Evolutionary conservation across 495 filamentous ascomycete species (phyloP).

Genomic region (Tricharina praecox): DNA sequence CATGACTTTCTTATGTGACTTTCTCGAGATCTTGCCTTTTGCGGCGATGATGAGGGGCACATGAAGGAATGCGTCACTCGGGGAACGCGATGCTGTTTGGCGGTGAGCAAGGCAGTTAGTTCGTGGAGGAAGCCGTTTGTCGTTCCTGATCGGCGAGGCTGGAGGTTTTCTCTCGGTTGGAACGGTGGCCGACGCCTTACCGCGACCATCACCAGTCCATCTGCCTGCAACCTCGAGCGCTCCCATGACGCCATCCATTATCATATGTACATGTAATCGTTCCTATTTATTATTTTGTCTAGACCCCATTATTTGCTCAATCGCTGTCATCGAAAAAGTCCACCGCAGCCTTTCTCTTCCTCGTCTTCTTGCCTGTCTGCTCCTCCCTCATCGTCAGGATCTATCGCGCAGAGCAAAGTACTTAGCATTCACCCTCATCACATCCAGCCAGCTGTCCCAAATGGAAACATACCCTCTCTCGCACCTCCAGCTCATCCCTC

Average conservation of each 20-base stretch:
- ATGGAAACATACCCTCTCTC: conserved; percentile 1
- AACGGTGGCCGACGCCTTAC: not conserved
- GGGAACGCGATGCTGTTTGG: no score
- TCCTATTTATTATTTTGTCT: no score
- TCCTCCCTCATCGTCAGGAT: conserved; percentile 3
- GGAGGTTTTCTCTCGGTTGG: no score
- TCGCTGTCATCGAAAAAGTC: conserved; percentile 4
- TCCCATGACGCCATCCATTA: not conserved
- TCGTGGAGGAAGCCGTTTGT: no score
- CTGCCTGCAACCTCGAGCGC: not conserved
- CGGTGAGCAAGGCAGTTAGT: no score
- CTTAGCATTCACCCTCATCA: no score
- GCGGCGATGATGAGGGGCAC: no score
- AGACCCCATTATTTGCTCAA: not conserved
- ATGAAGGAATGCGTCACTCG: no score
- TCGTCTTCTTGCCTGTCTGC: conserved; percentile 1
- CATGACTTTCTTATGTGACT: not conserved
- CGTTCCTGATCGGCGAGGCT: no score
- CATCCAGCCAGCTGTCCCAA: not conserved
- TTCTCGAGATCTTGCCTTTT: no score
- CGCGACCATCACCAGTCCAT: not conserved
- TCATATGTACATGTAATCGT: no score
- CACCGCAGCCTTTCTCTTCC: not conserved
- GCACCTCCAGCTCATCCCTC: conserved; percentile 2
- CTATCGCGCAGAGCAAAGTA: no score